A percentile compares a stretch with the other conserved stretches of the same genome.
Conservation (phyloP, 176 grass and related monocot genomes). For the Melocanna baccifera region DNA sequence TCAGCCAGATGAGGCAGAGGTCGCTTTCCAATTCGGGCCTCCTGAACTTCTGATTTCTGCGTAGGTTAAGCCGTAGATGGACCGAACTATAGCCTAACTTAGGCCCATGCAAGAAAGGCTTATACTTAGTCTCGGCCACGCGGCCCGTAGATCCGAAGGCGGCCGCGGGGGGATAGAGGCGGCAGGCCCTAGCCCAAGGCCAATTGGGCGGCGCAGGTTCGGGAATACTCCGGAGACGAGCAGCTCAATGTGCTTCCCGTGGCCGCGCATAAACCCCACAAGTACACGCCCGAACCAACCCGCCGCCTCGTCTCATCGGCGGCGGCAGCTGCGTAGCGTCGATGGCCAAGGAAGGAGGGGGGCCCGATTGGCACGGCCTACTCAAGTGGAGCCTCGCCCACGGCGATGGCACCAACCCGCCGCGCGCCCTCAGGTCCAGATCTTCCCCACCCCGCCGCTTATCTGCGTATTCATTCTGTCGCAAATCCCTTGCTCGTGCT, state of each 20-base stretch:
- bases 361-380: slow-evolving; percentile 85
- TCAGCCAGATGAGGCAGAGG: too few relatives aligned
- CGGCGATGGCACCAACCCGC: slow-evolving; percentile 56
- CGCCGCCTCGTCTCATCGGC: not conserved
- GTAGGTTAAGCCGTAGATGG: not conserved
- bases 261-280: not conserved
- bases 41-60: not conserved
- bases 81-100: not conserved
- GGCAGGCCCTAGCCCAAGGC: too few relatives aligned
- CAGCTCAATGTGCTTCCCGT: not conserved
- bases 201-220: slow-evolving; percentile 27
- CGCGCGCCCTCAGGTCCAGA: slow-evolving; percentile 50
- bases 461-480: not conserved
- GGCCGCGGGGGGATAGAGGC: not conserved
- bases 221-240: slow-evolving; percentile 11
- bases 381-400: slow-evolving; percentile 98
- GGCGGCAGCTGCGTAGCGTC: not conserved
- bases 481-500: not conserved
- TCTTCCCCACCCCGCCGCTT: not conserved
- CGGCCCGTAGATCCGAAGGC: not conserved
- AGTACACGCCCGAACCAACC: not conserved
- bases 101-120: not conserved
- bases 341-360: slow-evolving; percentile 73
- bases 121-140: not conserved
- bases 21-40: not conserved